Conservation (phyloP, 1,284 basidiomycete species). For the Wallemia mellicola region DNA sequence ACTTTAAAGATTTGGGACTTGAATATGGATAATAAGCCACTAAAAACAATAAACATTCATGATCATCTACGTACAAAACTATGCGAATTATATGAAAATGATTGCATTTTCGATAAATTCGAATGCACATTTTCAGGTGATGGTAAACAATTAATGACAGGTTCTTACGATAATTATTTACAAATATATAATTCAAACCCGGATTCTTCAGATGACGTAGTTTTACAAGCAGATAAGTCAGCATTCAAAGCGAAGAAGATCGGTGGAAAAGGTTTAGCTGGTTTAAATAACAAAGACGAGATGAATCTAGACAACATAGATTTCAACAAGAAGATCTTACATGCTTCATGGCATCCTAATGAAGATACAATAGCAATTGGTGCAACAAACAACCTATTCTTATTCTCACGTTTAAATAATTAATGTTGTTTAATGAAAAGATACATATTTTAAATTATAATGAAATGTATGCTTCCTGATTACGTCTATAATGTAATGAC, state of each 20-base stretch:
- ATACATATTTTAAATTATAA: too few relatives aligned
- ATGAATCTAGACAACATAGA: conserved; percentile 75
- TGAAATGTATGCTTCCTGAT: not conserved
- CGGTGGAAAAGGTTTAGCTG: conserved; percentile 20
- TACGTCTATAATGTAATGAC: not conserved
- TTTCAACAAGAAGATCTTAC: conserved; percentile 98
- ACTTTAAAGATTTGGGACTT: conserved; percentile 99
- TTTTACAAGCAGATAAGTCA: conserved; percentile 94
- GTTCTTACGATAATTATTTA: conserved; percentile 99
- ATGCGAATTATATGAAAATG: conserved; percentile 97
- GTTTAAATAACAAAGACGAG: conserved; percentile 33
- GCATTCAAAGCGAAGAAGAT: conserved; percentile 99
- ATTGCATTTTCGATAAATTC: conserved; percentile 99
- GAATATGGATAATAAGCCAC: conserved; percentile 88
- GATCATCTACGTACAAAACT: conserved; percentile 91
- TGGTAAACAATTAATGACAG: conserved; percentile 80
- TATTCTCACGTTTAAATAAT: not conserved
- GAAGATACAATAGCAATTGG: conserved; percentile 87
- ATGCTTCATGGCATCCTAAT: conserved; percentile 85
- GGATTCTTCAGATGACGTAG: conserved; percentile 38
- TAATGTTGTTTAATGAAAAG: too few relatives aligned
- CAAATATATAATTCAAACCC: conserved; percentile 91
- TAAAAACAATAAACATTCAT: conserved; percentile 96
- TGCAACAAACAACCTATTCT: not conserved
- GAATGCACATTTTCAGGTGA: conserved; percentile 90